Evolutionary conservation across 2,329 filamentous ascomycete species (phyloP).

Genomic region (Fusarium sp.): DNA sequence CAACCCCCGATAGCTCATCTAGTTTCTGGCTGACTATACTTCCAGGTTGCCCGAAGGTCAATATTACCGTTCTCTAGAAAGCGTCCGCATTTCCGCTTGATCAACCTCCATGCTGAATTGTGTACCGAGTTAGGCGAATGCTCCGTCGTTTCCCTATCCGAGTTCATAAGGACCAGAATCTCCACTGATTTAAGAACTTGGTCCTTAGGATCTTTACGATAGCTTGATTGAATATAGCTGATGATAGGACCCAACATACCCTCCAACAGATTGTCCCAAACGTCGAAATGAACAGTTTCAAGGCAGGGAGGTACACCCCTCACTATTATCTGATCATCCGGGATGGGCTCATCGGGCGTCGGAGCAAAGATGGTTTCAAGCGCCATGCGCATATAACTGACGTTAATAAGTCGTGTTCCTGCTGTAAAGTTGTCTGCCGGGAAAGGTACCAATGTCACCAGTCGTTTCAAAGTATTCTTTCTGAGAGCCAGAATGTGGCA

Average conservation of each 20-base stretch:
- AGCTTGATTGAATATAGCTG: not conserved
- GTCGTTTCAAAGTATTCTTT: not conserved
- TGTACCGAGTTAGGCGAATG: not conserved
- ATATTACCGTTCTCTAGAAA: no score
- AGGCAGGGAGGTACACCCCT: not conserved
- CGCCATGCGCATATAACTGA: not conserved
- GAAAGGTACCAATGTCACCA: no score
- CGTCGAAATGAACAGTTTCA: not conserved
- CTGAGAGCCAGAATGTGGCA: not conserved
- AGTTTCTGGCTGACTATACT: no score
- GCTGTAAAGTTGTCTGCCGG: not conserved
- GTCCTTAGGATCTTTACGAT: not conserved
- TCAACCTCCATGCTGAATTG: not conserved
- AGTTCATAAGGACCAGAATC: not conserved
- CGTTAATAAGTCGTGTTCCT: not conserved
- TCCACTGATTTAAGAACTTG: not conserved
- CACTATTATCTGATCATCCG: not conserved
- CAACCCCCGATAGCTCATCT: no score
- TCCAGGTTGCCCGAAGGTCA: no score
- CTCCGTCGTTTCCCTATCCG: not conserved
- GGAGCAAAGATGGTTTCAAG: not conserved
- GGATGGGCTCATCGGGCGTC: no score
- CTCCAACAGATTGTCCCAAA: not conserved
- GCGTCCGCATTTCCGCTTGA: not conserved
- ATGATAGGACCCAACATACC: not conserved